These are phyloP conservation scores for Grosmannia huntii DNA, from an alignment of 2,329 filamentous ascomycete species.

Conservation along the genomic window DNA sequence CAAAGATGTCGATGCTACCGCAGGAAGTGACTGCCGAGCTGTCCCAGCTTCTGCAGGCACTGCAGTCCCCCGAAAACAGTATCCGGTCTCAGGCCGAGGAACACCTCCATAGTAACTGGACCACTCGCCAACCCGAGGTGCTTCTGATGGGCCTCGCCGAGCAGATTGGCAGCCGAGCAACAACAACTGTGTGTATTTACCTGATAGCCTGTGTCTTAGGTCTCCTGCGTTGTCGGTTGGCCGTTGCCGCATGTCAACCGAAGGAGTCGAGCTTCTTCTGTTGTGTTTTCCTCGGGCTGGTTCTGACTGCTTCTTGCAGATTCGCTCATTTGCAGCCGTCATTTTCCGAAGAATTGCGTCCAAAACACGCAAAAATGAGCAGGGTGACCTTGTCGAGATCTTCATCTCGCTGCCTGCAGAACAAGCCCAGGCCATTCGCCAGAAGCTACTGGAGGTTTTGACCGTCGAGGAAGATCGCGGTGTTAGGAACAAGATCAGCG, in stretches of 20 bases:
- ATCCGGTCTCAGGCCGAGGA: conserved; percentile 80
- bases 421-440: conserved; percentile 65
- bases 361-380: conserved; percentile 67
- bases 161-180: conserved; percentile 69
- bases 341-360: conserved; percentile 90
- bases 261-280: neutral
- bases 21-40: conserved; percentile 76
- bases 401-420: conserved; percentile 68
- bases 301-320: conserved; percentile 34
- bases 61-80: conserved; percentile 81
- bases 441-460: conserved; percentile 70
- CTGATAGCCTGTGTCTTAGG: neutral
- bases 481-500: conserved; percentile 89
- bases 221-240: neutral
- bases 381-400: conserved; percentile 63
- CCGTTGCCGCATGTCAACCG: neutral
- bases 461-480: conserved; percentile 57
- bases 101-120: conserved; percentile 84
- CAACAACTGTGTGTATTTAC: conserved; percentile 48
- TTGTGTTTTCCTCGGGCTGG: neutral
- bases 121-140: conserved; percentile 65
- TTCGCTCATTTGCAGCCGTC: conserved; percentile 81
- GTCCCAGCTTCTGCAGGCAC: conserved; percentile 70
- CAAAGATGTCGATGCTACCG: conserved; percentile 70
- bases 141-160: conserved; percentile 89